Percentiles rank a stretch among this genome's conserved stretches.
Conservation (phyloP, 2,329 filamentous ascomycete species). For the Raffaelea albimanens region DNA sequence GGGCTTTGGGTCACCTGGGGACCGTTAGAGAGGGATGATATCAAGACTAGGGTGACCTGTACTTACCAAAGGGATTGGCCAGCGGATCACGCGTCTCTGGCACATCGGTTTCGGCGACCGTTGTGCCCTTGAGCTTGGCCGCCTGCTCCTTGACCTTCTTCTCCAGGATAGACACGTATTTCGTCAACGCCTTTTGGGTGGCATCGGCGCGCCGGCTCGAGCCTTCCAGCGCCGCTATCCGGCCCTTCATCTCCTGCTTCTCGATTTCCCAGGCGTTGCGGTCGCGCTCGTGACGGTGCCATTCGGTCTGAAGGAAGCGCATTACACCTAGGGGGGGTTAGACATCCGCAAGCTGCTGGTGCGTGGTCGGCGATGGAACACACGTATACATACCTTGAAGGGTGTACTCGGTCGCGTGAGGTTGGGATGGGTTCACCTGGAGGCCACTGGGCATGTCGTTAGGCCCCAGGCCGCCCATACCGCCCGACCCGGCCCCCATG, state of each 20-base stretch:
- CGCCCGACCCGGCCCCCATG: conserved; percentile 30
- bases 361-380: too few species aligned
- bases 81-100: conserved; percentile 38
- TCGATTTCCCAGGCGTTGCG: conserved; percentile 99
- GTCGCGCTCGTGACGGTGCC: conserved; percentile 96
- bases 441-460: conserved; percentile 35
- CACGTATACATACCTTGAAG: conserved; percentile 44
- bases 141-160: conserved; percentile 78
- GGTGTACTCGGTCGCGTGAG: conserved; percentile 53
- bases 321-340: conserved; percentile 71
- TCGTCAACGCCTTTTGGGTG: conserved; percentile 78
- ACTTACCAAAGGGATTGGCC: conserved; percentile 32
- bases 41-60: background rate
- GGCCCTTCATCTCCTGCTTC: conserved; percentile 95
- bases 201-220: conserved; percentile 79
- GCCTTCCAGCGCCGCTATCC: conserved; percentile 90
- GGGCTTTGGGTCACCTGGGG: conserved; percentile 17
- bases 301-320: conserved; percentile 98
- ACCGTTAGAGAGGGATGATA: conserved; percentile 5
- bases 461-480: conserved; percentile 24
- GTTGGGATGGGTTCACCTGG: conserved; percentile 37
- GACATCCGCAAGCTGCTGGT: too few species aligned
- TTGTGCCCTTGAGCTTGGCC: conserved; percentile 51
- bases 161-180: conserved; percentile 85
- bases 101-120: conserved; percentile 31